These are phyloP conservation scores for Collybia nuda DNA, from an alignment of 768 basidiomycete genomes.

Conservation along the genomic window DNA sequence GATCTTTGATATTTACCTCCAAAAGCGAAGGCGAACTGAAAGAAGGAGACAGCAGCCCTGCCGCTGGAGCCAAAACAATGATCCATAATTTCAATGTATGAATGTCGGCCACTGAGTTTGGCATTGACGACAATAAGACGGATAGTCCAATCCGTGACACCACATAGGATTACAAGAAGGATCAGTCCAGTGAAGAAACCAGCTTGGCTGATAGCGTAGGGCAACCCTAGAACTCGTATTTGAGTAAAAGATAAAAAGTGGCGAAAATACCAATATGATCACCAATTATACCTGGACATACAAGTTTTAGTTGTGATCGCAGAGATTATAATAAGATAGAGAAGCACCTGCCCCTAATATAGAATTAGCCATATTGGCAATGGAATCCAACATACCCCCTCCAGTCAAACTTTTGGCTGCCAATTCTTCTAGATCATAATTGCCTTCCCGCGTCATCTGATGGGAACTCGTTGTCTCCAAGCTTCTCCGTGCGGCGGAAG, in stretches of 20 bases:
- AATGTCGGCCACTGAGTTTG: constrained; percentile 89
- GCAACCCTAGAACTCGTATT: constrained; percentile 58
- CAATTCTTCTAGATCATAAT: constrained; percentile 71
- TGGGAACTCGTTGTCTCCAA: constrained; percentile 48
- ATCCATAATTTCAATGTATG: constrained; percentile 94
- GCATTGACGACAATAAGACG: constrained; percentile 94
- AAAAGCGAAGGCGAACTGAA: constrained; percentile 97
- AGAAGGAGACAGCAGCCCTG: constrained; percentile 92
- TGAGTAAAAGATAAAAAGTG: not conserved
- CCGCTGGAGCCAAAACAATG: constrained; percentile 90
- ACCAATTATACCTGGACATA: constrained; percentile 24
- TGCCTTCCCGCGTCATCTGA: constrained; percentile 27
- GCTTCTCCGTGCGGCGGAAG: constrained; percentile 56
- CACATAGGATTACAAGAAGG: constrained; percentile 79
- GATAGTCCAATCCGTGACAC: constrained; percentile 97
- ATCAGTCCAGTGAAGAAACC: constrained; percentile 88
- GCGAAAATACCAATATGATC: constrained; percentile 1
- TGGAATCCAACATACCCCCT: constrained; percentile 75
- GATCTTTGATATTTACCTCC: constrained; percentile 59
- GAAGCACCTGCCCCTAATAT: constrained; percentile 86
- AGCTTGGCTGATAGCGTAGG: constrained; percentile 92
- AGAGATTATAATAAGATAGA: constrained; percentile 12
- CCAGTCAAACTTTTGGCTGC: constrained; percentile 65
- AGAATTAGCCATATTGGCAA: constrained; percentile 95
- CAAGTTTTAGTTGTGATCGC: not conserved